phyloP scores from a whole-genome alignment of 139 green algal genomes.

The Zygnema cylindricum region DNA sequence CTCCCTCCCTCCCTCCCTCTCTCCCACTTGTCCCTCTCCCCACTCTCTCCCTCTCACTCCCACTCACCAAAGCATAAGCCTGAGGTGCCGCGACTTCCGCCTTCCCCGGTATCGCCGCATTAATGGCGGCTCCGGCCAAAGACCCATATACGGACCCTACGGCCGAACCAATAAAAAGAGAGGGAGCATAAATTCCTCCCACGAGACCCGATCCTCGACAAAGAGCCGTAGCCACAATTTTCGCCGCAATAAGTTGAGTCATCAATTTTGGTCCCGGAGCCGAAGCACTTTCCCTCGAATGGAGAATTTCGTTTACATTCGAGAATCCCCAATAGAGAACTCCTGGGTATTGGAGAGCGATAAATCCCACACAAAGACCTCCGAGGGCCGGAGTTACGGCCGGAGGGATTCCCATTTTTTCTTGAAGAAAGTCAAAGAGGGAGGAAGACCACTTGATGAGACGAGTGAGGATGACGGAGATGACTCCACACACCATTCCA shows the following conservation, averaged over 20 bases:
- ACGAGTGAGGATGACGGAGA: constrained; percentile 62
- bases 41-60: too few relatives aligned
- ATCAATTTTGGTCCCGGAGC: constrained; percentile 69
- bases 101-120: constrained; percentile 37
- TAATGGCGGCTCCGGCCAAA: constrained; percentile 53
- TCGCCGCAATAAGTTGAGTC: constrained; percentile 78
- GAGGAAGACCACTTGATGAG: constrained; percentile 48
- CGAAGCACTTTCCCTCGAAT: constrained; percentile 36
- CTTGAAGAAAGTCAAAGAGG: constrained; percentile 53
- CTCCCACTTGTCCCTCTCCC: too few relatives aligned
- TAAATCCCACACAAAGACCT: constrained; percentile 71
- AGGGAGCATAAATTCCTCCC: constrained; percentile 92
- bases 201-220: constrained; percentile 83
- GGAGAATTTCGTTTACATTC: constrained; percentile 82
- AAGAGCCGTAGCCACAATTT: constrained; percentile 86
- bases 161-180: constrained; percentile 89
- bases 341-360: constrained; percentile 76
- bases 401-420: constrained; percentile 45
- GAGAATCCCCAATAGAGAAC: constrained; percentile 83
- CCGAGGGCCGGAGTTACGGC: constrained; percentile 70
- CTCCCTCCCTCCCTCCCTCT: too few relatives aligned
- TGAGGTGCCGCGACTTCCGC: constrained; percentile 53
- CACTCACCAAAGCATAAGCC: constrained; percentile 59
- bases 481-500: constrained; percentile 74
- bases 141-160: constrained; percentile 62